Evolutionary conservation across 208 protist genomes (phyloP).

Genomic region (Trypanosoma lewisi): DNA sequence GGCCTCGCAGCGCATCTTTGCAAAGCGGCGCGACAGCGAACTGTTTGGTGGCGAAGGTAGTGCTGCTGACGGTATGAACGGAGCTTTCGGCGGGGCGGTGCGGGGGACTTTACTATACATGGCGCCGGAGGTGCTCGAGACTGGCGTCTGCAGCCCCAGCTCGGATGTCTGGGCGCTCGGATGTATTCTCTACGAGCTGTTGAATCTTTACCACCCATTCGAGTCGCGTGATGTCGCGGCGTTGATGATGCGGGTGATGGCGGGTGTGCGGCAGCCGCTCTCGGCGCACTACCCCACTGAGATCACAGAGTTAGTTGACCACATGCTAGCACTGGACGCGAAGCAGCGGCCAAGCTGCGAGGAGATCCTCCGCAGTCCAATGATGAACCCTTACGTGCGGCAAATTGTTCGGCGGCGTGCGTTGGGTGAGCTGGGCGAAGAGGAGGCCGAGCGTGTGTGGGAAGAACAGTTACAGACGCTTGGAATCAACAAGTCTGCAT

Average conservation of each 20-base stretch:
- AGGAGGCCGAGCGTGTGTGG: conserved; percentile 32
- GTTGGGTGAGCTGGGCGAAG: conserved; percentile 26
- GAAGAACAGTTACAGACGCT: conserved; percentile 34
- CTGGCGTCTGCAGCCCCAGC: conserved; percentile 55
- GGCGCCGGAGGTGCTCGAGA: conserved; percentile 89
- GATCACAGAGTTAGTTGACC: conserved; percentile 54
- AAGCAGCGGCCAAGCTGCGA: conserved; percentile 56
- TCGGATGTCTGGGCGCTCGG: conserved; percentile 92
- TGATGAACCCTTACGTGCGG: conserved; percentile 50
- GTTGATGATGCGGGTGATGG: conserved; percentile 77
- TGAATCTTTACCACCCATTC: conserved; percentile 83
- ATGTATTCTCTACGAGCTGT: conserved; percentile 90
- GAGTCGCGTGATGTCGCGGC: conserved; percentile 69
- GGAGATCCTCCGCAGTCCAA: conserved; percentile 57
- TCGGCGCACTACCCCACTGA: conserved; percentile 62
- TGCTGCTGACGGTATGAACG: conserved; percentile 1
- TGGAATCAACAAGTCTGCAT: neutral
- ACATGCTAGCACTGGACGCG: conserved; percentile 59
- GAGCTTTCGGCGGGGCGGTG: conserved; percentile 47
- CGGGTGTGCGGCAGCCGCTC: conserved; percentile 58
- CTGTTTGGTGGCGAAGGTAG: neutral
- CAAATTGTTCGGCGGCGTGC: conserved; percentile 31
- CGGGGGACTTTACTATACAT: conserved; percentile 96
- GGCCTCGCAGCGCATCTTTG: conserved; percentile 14
- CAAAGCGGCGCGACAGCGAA: conserved; percentile 4